Base-by-base conservation (phyloP, 768 basidiomycete genomes). In the Podaxis sp. region DNA sequence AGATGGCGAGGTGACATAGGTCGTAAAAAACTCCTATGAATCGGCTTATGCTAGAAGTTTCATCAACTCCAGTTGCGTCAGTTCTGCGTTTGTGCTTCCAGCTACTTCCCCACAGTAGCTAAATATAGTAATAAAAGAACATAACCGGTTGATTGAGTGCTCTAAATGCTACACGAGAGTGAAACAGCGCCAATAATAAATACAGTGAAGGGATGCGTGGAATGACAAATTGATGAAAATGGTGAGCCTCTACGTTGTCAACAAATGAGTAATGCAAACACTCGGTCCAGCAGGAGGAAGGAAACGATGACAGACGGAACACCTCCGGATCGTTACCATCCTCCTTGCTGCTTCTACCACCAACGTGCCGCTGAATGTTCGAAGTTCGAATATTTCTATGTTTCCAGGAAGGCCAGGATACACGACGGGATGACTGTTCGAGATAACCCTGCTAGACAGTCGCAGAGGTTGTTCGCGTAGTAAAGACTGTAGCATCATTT, bases 301-400 rank as follows among this genome's bases (percentile, higher is more conserved):
- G 5, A 55, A 47, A 29, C 12, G 43, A 13, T 55, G 41, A 55
- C 60, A 61, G 1, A 15, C n/a, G 47, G 53, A 46, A 55, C 60
- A 61, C 7, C 36, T 46, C 24, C 60, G 53, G 8, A 24, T n/a
- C 5, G 11, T 4, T n/a, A 61, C 60, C 52, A 55, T 47, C 33
- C 60, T 43, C 22, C 43, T 54, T 4, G 41, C n/a, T 11, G 13
- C 22, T 47, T 61, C 60, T 4, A 37, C n/a, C 22, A 61, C 19
- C 41, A 61, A 24, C 12, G 24, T 25, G 13, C 43, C 41, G 13
- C 38, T 55, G 29, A 37, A 46, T 0, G 60, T 47, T 8, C 52
- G 60, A 22, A 61, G 53, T 46, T 61, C 60, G 29, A 61, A 61
- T 9, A 61, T 55, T 47, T 61, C 60, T 27, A 47, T 55, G 27